Evolutionary conservation across 371 early-diverging fungal species (phyloP).

Genomic region (Amoeboradix gromovi): DNA sequence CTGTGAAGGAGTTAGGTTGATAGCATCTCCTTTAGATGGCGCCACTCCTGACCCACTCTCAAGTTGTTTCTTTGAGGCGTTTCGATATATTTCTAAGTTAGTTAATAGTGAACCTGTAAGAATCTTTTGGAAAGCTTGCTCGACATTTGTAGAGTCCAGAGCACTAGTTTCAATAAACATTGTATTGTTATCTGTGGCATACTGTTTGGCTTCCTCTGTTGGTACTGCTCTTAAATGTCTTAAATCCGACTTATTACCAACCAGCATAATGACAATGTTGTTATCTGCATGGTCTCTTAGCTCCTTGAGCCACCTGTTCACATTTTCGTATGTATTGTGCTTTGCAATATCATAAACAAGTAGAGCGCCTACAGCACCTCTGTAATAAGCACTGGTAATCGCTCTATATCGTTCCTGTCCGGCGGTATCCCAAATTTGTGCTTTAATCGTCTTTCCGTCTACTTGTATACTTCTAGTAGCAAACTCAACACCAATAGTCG

Average conservation of each 20-base stretch:
- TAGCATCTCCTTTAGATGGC: too few relatives aligned
- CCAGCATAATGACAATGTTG: neutral
- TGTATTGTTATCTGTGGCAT: neutral
- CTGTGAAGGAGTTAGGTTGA: too few relatives aligned
- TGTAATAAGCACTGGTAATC: neutral
- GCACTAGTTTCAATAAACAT: neutral
- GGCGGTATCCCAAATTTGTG: neutral
- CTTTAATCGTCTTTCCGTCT: neutral
- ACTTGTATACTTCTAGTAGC: neutral
- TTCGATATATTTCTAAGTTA: too few relatives aligned
- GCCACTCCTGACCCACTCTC: too few relatives aligned
- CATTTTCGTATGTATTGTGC: neutral
- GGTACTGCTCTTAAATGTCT: neutral
- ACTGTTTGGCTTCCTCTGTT: neutral
- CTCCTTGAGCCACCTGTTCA: neutral
- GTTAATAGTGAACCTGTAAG: neutral
- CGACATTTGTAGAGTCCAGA: neutral
- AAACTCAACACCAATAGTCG: neutral
- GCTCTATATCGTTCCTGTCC: neutral
- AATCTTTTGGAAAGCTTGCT: neutral
- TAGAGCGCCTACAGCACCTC: neutral
- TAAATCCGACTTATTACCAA: neutral
- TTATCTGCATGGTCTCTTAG: neutral
- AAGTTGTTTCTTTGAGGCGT: too few relatives aligned
- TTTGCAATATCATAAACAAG: neutral